Base-by-base conservation (phyloP, 257 asterid species). In the Parsonsia alboflavescens region DNA sequence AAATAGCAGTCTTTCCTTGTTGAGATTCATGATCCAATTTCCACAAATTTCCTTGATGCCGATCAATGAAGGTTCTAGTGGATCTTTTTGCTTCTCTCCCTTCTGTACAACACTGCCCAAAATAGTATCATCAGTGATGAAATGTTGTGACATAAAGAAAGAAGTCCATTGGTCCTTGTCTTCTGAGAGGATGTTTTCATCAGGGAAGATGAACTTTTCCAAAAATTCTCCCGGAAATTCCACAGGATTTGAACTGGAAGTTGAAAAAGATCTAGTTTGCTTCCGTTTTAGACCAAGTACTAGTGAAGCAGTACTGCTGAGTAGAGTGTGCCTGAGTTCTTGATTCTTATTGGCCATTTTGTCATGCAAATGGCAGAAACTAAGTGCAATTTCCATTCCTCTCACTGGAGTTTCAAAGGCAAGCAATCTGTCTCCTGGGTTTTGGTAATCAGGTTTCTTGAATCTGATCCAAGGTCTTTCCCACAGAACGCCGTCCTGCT, bases 401-500 rank as follows among this genome's bases (percentile, higher is more conserved):
- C 84, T 82, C 84, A 89, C 78, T 1, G 86, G 61, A 7, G 68
- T 81, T 74, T 91, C 96, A 81, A 88, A 68, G 45, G 68, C 72
- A 74, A 79, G 80, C 73, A 91, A 63, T 67, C 81, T 81, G 46
- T 83, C 87, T 57, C 36, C 83, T 28, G 79, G 84, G 44, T 62
- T 58, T 21, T 41, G 54, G 57, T 56, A 52, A 17, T 69, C 33
- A 19, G 62, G 80, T 58, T 74, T 82, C 19, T 59, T 77, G 63
- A 36, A 56, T 33, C 72, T 67, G 30, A 82, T 76, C 89, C 89
- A 86, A 0, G 88, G 85, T 73, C 79, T 88, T 83, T 91, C 97
- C 93, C 96, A 88, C 67, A 70, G 45, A 77, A 89, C 26, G 1
- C 89, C 96, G 10, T 82, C 89, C 97, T 91, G 81, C 13, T 73